Evolutionary conservation across 257 asterid genomes (phyloP).

Genomic region (Echites panduratus): DNA sequence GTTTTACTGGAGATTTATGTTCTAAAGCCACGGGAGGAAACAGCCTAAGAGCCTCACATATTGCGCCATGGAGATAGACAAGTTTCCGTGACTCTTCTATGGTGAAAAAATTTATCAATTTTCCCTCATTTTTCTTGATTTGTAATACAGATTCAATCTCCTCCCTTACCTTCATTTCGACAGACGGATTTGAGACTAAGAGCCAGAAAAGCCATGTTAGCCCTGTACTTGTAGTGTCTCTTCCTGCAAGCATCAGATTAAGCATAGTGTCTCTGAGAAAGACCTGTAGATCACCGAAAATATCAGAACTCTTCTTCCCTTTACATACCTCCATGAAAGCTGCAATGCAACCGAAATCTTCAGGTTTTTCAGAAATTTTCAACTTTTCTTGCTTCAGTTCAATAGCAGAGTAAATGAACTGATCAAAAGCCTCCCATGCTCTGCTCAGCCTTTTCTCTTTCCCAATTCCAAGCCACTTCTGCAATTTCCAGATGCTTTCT

Average conservation of each 20-base stretch:
- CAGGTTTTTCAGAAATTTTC: background rate
- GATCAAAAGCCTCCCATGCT: constrained; percentile 1
- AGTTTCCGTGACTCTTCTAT: too few species aligned
- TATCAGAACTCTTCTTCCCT: background rate
- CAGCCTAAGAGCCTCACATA: too few species aligned
- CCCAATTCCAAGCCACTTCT: too few species aligned
- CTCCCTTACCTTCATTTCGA: background rate
- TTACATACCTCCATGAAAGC: background rate
- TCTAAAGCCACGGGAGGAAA: too few species aligned
- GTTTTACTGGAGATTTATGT: too few species aligned
- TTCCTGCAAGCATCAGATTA: background rate
- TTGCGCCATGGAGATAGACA: too few species aligned
- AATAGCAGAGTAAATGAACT: background rate
- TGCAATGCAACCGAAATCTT: background rate
- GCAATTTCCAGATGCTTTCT: too few species aligned
- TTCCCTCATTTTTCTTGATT: background rate
- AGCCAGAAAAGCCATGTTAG: constrained; percentile 6
- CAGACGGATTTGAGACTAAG: background rate
- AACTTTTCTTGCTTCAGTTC: background rate
- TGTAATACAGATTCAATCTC: background rate
- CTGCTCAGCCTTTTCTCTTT: too few species aligned
- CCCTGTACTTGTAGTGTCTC: background rate
- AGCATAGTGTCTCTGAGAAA: background rate
- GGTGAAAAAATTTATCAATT: too few species aligned
- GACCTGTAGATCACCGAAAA: background rate